A percentile compares a stretch with the other conserved stretches of the same genome.
Evolutionary conservation across 116 monocot genomes (phyloP).

Genomic region (Cymodocea nodosa): DNA sequence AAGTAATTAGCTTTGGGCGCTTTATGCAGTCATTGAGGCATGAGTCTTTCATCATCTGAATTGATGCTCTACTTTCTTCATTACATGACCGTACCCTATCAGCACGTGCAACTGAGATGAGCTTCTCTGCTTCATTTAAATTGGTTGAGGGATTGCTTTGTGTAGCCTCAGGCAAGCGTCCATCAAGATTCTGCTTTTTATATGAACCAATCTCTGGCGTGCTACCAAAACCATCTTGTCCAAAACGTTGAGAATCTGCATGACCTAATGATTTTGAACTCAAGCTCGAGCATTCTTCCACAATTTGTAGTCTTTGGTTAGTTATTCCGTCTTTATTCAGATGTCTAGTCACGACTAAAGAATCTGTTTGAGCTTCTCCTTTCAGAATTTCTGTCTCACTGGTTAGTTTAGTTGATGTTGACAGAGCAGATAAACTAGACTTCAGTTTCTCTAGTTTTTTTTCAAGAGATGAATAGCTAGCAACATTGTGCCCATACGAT

Average conservation of each 20-base stretch:
- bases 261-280: neutral
- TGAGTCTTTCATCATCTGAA: neutral
- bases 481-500: neutral
- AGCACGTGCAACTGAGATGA: neutral
- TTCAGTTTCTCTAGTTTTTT: neutral
- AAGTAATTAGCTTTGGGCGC: neutral
- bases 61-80: constrained; percentile 2
- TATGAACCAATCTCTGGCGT: neutral
- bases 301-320: constrained; percentile 3
- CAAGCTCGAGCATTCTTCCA: constrained; percentile 5
- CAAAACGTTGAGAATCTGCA: neutral
- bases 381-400: constrained; percentile 4
- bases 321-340: neutral
- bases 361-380: neutral
- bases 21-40: neutral
- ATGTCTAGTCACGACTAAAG: neutral
- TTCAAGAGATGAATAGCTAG: neutral
- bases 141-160: constrained; percentile 6
- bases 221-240: neutral
- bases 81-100: constrained; percentile 10
- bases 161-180: neutral
- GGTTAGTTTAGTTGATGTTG: neutral
- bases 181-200: constrained; percentile 8
- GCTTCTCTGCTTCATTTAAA: constrained; percentile 6
- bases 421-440: constrained; percentile 2